Evolutionary conservation across 176 grass and related monocot genomes (phyloP).

Genomic region (Musa itinerans): DNA sequence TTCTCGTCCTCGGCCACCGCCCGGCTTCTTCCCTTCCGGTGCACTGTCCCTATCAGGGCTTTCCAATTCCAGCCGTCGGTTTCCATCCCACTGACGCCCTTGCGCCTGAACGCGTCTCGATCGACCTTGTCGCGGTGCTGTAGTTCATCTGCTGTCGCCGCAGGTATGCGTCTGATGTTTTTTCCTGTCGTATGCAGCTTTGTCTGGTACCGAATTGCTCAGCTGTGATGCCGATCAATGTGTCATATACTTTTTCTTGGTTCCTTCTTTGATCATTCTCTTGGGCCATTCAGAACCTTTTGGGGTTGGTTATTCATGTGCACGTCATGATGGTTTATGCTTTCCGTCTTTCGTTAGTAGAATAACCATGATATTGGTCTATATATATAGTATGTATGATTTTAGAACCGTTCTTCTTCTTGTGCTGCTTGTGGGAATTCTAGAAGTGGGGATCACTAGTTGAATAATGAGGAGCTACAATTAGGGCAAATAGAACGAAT

Average conservation of each 20-base stretch:
- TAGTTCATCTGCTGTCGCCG: neutral
- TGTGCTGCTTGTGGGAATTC: too few relatives aligned
- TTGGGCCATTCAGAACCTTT: too few relatives aligned
- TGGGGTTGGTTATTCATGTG: too few relatives aligned
- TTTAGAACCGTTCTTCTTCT: too few relatives aligned
- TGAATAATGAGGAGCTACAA: too few relatives aligned
- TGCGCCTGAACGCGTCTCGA: neutral
- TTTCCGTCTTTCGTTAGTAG: too few relatives aligned
- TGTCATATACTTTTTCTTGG: neutral
- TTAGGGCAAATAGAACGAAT: too few relatives aligned
- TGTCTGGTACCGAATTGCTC: neutral
- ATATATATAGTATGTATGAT: too few relatives aligned
- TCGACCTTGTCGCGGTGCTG: neutral
- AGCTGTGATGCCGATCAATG: neutral
- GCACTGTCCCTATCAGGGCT: too few relatives aligned
- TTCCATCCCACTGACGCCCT: neutral
- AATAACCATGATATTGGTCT: too few relatives aligned
- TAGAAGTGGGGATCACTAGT: too few relatives aligned
- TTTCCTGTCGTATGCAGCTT: neutral
- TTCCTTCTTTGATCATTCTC: neutral
- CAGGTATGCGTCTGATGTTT: neutral
- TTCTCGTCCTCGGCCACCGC: neutral
- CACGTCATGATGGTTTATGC: too few relatives aligned
- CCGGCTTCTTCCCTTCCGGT: constrained; percentile 8
- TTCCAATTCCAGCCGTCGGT: neutral